Evolutionary conservation across 1,139 yeast genomes (phyloP).

Genomic region (Saccharomyces pastorianus): DNA sequence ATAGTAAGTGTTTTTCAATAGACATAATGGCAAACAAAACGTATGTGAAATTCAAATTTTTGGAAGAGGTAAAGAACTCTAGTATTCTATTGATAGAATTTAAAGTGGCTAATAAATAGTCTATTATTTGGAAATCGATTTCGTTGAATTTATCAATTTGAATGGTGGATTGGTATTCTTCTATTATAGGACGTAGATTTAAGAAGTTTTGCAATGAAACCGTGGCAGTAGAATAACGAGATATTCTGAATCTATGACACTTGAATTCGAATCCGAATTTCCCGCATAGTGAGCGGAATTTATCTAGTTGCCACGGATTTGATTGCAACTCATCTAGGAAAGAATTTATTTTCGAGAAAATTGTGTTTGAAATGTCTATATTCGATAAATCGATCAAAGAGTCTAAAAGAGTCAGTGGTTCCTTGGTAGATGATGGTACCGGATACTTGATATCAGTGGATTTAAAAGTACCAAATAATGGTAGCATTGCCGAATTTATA

Average conservation of each 20-base stretch:
- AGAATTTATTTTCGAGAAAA: conserved; percentile 10
- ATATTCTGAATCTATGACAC: conserved; percentile 1
- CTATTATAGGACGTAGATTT: conserved; percentile 8
- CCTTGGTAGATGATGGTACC: neutral
- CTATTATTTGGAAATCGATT: conserved; percentile 7
- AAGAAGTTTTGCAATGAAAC: conserved; percentile 8
- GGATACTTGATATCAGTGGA: neutral
- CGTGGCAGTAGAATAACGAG: conserved; percentile 15
- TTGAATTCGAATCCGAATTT: conserved; percentile 2
- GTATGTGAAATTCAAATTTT: conserved; percentile 10
- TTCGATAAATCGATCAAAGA: conserved; percentile 9
- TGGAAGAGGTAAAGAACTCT: conserved; percentile 7
- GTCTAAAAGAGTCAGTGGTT: conserved; percentile 5
- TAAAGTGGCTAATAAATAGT: conserved; percentile 4
- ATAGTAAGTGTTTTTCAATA: conserved; percentile 10
- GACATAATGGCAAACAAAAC: conserved; percentile 10
- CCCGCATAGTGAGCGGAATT: conserved; percentile 9
- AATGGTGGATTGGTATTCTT: conserved; percentile 2
- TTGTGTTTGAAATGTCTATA: conserved; percentile 6
- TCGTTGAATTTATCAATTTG: conserved; percentile 6
- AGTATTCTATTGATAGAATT: conserved; percentile 10
- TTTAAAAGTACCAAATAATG: conserved; percentile 11
- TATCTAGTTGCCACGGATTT: conserved; percentile 15
- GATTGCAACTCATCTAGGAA: conserved; percentile 9
- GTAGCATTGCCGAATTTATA: conserved; percentile 6